Evolutionary conservation across 371 early-diverging fungal species (phyloP).

Genomic region (Lichtheimia corymbifera): DNA sequence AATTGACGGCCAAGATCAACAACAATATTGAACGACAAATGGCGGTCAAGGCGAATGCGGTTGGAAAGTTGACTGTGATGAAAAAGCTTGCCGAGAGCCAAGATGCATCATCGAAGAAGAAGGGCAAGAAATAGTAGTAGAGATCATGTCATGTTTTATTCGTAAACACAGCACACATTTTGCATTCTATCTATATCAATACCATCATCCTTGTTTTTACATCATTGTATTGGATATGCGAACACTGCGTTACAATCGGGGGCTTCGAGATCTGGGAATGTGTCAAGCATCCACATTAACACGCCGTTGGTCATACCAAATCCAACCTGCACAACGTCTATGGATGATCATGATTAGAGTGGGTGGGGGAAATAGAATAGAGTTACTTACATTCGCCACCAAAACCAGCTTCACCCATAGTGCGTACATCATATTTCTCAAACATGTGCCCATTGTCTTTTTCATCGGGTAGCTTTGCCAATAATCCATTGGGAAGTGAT

Average conservation of each 20-base stretch:
- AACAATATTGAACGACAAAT: constrained; percentile 67
- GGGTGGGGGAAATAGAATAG: background rate
- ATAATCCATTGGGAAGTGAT: constrained; percentile 31
- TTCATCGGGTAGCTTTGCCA: constrained; percentile 23
- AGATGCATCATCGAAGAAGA: constrained; percentile 30
- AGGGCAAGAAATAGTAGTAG: constrained; percentile 1
- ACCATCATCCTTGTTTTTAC: background rate
- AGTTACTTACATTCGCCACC: constrained; percentile 76
- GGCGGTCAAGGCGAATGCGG: constrained; percentile 70
- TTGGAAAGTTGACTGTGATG: constrained; percentile 72
- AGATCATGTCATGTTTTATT: background rate
- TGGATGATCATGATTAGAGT: background rate
- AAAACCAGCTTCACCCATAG: constrained; percentile 62
- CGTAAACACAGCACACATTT: background rate
- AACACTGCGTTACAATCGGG: constrained; percentile 35
- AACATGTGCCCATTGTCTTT: constrained; percentile 67
- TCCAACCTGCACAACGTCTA: constrained; percentile 75
- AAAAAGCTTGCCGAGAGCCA: constrained; percentile 58
- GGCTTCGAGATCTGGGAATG: constrained; percentile 43
- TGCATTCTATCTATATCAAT: constrained; percentile 5
- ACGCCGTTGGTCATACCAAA: constrained; percentile 96
- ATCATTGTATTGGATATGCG: constrained; percentile 8
- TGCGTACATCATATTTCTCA: constrained; percentile 77
- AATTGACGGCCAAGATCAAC: constrained; percentile 64
- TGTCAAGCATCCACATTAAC: constrained; percentile 63